A percentile compares a stretch with the other conserved stretches of the same genome.
phyloP scores from a whole-genome alignment of 2,329 filamentous ascomycete species.

The Trichoderma endophyticum region DNA sequence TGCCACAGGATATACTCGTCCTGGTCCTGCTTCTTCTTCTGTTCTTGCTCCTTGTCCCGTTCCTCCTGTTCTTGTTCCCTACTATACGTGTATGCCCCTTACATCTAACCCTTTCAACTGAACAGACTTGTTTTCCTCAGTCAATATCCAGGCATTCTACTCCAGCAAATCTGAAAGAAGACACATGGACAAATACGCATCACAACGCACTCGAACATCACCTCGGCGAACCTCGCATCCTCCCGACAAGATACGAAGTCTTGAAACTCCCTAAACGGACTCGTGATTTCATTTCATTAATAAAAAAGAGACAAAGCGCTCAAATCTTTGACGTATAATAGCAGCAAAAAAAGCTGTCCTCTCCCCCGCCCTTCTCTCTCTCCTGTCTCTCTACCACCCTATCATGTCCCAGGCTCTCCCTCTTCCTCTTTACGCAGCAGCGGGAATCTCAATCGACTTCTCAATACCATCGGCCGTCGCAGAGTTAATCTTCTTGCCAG shows the following conservation, averaged over 20 bases:
- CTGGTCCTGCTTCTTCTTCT: background rate
- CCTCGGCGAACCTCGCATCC: background rate
- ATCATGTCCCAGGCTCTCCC: background rate
- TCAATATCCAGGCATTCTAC: background rate
- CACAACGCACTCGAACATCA: background rate
- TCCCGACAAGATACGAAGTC: background rate
- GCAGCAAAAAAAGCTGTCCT: background rate
- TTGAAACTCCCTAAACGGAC: background rate
- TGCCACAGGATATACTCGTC: background rate
- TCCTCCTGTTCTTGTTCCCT: background rate
- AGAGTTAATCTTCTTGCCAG: conserved; percentile 84
- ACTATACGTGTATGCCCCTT: background rate
- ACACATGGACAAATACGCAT: background rate
- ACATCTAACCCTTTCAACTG: background rate
- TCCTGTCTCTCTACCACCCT: background rate
- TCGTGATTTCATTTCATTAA: conserved; percentile 3
- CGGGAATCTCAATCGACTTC: conserved; percentile 47
- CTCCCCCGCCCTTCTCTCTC: background rate
- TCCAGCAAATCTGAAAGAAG: background rate
- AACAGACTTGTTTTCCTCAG: background rate
- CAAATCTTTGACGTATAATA: background rate
- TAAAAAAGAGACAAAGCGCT: conserved; percentile 1
- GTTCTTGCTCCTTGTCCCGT: background rate
- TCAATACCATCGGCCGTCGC: conserved; percentile 66
- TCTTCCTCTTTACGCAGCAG: conserved; percentile 30